Conservation (phyloP, 2,329 filamentous ascomycete species). For the Periglandula ipomoeae region DNA sequence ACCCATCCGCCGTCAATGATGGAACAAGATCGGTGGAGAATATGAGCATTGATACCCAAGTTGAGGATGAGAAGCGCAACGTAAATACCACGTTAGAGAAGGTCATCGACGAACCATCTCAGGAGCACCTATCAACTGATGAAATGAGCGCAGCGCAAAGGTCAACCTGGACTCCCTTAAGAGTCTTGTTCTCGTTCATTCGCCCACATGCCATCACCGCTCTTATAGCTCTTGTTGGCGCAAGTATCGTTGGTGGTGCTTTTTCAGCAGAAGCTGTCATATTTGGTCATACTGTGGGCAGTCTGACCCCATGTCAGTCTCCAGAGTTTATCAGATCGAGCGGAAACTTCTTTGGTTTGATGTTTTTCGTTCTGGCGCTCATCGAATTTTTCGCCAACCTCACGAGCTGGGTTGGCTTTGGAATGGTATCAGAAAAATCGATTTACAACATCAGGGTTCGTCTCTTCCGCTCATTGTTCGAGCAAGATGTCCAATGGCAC, state of each 20-base stretch:
- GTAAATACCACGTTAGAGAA: not conserved
- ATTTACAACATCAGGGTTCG: slow-evolving; percentile 54
- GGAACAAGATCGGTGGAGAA: not conserved
- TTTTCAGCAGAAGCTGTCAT: slow-evolving; percentile 46
- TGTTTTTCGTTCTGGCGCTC: slow-evolving; percentile 45
- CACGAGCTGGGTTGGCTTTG: slow-evolving; percentile 41
- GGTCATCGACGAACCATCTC: not conserved
- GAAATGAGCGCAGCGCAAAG: not conserved
- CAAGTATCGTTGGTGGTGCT: slow-evolving; percentile 43
- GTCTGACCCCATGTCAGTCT: slow-evolving; percentile 37
- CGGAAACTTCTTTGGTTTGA: slow-evolving; percentile 41
- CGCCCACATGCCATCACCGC: slow-evolving; percentile 9
- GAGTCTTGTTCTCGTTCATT: slow-evolving; percentile 1
- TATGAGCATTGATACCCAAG: not conserved
- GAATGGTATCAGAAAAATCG: slow-evolving; percentile 48
- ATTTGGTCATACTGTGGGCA: slow-evolving; percentile 32
- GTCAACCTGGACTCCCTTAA: not conserved
- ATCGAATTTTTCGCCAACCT: slow-evolving; percentile 39
- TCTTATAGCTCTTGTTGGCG: slow-evolving; percentile 1
- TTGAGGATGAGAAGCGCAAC: not conserved
- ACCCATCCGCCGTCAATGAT: slow-evolving; percentile 7
- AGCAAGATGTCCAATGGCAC: slow-evolving; percentile 63
- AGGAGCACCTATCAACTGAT: not conserved
- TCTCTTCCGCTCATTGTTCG: slow-evolving; percentile 54
- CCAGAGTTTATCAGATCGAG: slow-evolving; percentile 25